Percentiles rank a stretch among this genome's conserved stretches.
Evolutionary conservation across 2,329 filamentous ascomycete genomes (phyloP).

Genomic region (Venturia pyrina): DNA sequence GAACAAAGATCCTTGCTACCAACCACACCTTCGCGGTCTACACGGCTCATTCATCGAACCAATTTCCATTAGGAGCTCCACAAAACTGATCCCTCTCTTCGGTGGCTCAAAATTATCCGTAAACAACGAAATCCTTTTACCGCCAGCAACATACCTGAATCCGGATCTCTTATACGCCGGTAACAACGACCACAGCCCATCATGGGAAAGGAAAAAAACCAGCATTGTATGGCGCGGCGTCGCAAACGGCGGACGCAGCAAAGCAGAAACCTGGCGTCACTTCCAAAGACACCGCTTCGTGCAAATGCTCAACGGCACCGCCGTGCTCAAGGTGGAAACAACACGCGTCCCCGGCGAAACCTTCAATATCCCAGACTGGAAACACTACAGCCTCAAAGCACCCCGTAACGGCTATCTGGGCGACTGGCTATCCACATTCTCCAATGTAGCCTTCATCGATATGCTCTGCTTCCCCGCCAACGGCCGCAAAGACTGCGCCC

Average conservation of each 20-base stretch:
- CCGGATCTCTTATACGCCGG: slow-evolving; percentile 33
- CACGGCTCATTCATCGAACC: slow-evolving; percentile 42
- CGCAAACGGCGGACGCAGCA: slow-evolving; percentile 38
- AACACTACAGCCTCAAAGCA: slow-evolving; percentile 28
- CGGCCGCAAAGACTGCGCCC: slow-evolving; percentile 32
- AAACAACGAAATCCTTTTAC: slow-evolving; percentile 44
- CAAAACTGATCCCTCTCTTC: slow-evolving; percentile 38
- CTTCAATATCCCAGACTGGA: slow-evolving; percentile 28
- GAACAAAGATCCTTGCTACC: slow-evolving; percentile 35
- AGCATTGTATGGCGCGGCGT: slow-evolving; percentile 38
- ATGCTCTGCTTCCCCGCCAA: slow-evolving; percentile 33
- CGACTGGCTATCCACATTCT: slow-evolving; percentile 30
- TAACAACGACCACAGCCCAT: slow-evolving; percentile 23
- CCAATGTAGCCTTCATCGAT: slow-evolving; percentile 34
- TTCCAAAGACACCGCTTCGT: slow-evolving; percentile 71
- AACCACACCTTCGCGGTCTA: slow-evolving; percentile 33
- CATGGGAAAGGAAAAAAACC: slow-evolving; percentile 34
- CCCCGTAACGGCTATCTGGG: slow-evolving; percentile 22
- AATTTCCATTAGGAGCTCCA: slow-evolving; percentile 34
- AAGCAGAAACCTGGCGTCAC: slow-evolving; percentile 52
- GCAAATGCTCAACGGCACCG: slow-evolving; percentile 59
- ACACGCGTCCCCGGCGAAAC: slow-evolving; percentile 25
- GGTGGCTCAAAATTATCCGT: slow-evolving; percentile 39
- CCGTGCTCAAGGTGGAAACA: slow-evolving; percentile 40
- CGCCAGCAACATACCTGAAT: slow-evolving; percentile 40